Conservation (phyloP, 306 rosid genomes). For the Pyrus bretschneideri region DNA sequence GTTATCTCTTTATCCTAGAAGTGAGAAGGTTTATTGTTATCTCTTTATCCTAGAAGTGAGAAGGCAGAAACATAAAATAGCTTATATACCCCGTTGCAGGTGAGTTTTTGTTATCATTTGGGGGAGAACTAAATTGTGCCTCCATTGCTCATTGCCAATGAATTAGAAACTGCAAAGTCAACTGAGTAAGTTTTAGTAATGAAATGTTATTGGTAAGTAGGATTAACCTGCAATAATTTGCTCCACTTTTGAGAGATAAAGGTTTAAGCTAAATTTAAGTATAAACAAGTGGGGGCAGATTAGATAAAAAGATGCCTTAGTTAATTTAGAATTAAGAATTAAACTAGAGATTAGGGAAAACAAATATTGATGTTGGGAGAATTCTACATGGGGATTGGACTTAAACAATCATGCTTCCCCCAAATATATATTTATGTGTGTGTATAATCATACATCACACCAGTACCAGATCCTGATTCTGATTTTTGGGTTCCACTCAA, state of each 20-base stretch:
- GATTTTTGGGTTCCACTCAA: slow-evolving; percentile 75
- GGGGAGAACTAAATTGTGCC: neutral
- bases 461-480: slow-evolving; percentile 65
- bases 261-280: slow-evolving; percentile 19
- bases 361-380: neutral
- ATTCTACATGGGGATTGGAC: slow-evolving; percentile 2
- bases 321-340: slow-evolving; percentile 13
- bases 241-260: slow-evolving; percentile 26
- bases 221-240: slow-evolving; percentile 21
- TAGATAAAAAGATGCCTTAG: slow-evolving; percentile 16
- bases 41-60: neutral
- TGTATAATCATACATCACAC: slow-evolving; percentile 61
- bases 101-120: too few relatives aligned
- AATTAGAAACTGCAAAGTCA: slow-evolving; percentile 12
- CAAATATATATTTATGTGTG: slow-evolving; percentile 9
- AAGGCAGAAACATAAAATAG: neutral
- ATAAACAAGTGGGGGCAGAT: slow-evolving; percentile 39
- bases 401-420: slow-evolving; percentile 23
- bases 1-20: rapidly evolving
- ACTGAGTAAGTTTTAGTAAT: neutral
- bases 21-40: neutral
- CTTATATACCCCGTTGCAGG: neutral
- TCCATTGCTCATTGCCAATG: neutral
- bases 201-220: slow-evolving; percentile 15
- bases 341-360: slow-evolving; percentile 14